phyloP scores from a whole-genome alignment of 768 basidiomycete genomes.

The Cyclocybe cylindracea region DNA sequence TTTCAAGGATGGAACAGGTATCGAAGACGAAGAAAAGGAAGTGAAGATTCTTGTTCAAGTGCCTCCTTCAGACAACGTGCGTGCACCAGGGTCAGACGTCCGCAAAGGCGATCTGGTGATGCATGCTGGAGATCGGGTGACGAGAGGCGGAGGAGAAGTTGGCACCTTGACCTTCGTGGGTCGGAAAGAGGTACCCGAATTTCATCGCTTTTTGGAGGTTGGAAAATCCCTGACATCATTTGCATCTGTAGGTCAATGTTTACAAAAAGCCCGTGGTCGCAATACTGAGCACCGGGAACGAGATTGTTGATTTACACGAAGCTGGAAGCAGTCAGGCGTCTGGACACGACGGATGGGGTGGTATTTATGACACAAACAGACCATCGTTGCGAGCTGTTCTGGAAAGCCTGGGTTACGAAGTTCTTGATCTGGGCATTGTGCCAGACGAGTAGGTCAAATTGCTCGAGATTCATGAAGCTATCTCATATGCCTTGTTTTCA shows the following conservation, averaged over 20 bases:
- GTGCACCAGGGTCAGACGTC: slow-evolving; percentile 76
- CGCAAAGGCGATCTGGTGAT: slow-evolving; percentile 66
- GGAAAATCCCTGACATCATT: neutral
- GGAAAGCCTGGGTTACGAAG: slow-evolving; percentile 72
- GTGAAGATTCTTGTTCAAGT: slow-evolving; percentile 70
- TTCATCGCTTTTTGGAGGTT: neutral
- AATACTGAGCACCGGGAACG: slow-evolving; percentile 85
- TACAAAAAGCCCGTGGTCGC: slow-evolving; percentile 75
- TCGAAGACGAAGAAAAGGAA: slow-evolving; percentile 63
- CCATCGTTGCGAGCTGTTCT: slow-evolving; percentile 74
- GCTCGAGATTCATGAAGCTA: neutral
- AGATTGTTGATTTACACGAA: slow-evolving; percentile 35
- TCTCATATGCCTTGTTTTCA: no score
- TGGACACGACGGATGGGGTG: slow-evolving; percentile 51
- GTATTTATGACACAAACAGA: slow-evolving; percentile 85
- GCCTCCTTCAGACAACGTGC: slow-evolving; percentile 67
- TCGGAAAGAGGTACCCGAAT: slow-evolving; percentile 52
- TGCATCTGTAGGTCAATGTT: slow-evolving; percentile 57
- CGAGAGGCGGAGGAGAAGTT: slow-evolving; percentile 75
- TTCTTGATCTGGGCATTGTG: slow-evolving; percentile 81
- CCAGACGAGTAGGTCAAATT: slow-evolving; percentile 58
- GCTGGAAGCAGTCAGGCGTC: neutral
- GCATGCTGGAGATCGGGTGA: slow-evolving; percentile 59
- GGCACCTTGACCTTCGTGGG: slow-evolving; percentile 84
- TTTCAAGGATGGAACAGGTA: slow-evolving; percentile 31